Evolutionary conservation across 768 basidiomycete species (phyloP), one percentile per base, ranked within the genome.

Genomic region (Rhodotorula diobovata): DNA sequence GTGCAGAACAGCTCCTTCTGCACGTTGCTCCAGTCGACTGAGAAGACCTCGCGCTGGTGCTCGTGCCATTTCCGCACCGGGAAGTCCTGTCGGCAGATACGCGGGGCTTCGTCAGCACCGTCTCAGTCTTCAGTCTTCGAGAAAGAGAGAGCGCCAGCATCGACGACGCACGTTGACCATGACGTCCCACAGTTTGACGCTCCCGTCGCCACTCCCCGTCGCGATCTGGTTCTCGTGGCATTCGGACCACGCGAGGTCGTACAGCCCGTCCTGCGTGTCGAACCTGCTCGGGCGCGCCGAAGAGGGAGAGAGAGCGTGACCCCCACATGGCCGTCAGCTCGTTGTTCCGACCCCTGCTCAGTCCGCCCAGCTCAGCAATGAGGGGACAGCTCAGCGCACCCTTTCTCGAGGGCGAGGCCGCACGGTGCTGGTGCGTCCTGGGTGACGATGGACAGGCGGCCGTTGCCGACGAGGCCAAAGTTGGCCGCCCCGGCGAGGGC

Each of bases 381-480:
- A 4, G 9, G 10, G 21, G 37, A n/a, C 7, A 20, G 41, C 35
- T 15, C n/a, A n/a, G 71, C 79, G 68, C 56, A 79, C 77, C 61
- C 72, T 56, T 79, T 79, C 30, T 79, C 78, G 2, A 78, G 57
- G 5, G n/a, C 61, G 28, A 79, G 43, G 6, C 68, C 79, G 20
- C 67, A 32, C 63, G 61, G 20, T 4, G 25, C 48, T 6, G 48
- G 46, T 21, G 69, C 75, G 12, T 78, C 35, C 16, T 71, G 68
- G 48, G 18, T 58, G n/a, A 80, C 50, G 35, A 81, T 46, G 68
- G 79, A 89, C 54, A 97, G 79, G n/a, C 94, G 84, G 1, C 95
- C 95, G 81, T 96, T 97, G 35, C 95, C 95, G 43, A 97, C 90
- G 9, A 98, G 84, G 6, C 95, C 95, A 80, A 92, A 97, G 81